Base-by-base conservation (phyloP, 1,284 basidiomycete genomes). In the Binderoboletus segoi region DNA sequence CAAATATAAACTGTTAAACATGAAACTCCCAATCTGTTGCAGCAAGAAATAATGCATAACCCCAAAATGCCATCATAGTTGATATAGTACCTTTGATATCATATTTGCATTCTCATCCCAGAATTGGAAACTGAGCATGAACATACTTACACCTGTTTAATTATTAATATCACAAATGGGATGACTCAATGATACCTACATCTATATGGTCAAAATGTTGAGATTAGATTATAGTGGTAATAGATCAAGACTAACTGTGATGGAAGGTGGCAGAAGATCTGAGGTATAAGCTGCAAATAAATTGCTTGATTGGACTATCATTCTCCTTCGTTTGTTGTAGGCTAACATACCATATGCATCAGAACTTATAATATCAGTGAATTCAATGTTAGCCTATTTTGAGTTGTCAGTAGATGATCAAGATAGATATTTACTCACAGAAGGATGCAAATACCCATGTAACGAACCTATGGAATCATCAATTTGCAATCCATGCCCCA, bases 21-120 rank as follows among this genome's bases (percentile, higher is more conserved):
- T 12, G 13, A 2, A 26, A 40, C 54, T 55, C 50, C 53, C 54
- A 3, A 50, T 55, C 54, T 13, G 49, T 28, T 7, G 49, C 49
- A 53, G 50, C 49, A 11, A 55, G 42, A 49, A 52, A 55, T 13
- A 55, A 8, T 1, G 33, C 11, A 21, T 41, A 45, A 26, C 26
- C 48, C 54, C 54, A 55, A 13, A 40, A 28, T 10, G 33, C 28
- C 41, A 42, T 11, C 24, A 7, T 13, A n/a, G 41, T 0, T 1
- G 46, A 20, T 3, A 18, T 23, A 10, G 8, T 35, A 26, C 54
- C 54, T 56, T 32, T 6, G 21, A 23, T n/a, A 20, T 12, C 8
- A 26, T 4, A 45, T 26, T 13, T 3, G 30, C 13, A 16, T 35
- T 12, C 33, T 35, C 7, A 7, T 7, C 12, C 8, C 30, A 32